Evolutionary conservation across 2,329 filamentous ascomycete species (phyloP).

Genomic region (Cercospora sp.): DNA sequence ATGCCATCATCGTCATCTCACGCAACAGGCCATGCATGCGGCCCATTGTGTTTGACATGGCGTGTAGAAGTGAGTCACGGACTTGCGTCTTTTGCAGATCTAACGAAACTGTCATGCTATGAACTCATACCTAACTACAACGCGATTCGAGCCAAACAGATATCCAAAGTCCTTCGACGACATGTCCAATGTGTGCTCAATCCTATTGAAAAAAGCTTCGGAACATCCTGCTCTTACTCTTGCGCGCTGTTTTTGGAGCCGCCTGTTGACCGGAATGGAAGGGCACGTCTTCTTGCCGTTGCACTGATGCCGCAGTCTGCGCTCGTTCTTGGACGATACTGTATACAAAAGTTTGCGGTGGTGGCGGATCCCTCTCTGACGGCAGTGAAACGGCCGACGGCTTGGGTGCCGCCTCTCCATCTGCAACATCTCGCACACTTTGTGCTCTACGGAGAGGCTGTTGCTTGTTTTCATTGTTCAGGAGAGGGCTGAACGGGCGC

Average conservation of each 20-base stretch:
- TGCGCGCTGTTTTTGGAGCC: conserved; percentile 27
- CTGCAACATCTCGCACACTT: conserved; percentile 32
- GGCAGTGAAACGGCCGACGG: conserved; percentile 12
- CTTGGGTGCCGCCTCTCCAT: conserved; percentile 5
- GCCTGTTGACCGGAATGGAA: conserved; percentile 7
- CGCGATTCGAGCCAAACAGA: background rate
- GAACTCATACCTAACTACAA: background rate
- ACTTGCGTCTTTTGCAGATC: background rate
- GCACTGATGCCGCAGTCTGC: conserved; percentile 24
- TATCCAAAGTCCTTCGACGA: conserved; percentile 9
- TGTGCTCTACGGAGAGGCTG: conserved; percentile 34
- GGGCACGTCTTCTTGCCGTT: conserved; percentile 15
- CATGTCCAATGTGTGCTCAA: background rate
- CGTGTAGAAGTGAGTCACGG: background rate
- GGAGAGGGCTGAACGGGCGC: conserved; percentile 38
- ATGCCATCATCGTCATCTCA: conserved; percentile 12
- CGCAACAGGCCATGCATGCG: background rate
- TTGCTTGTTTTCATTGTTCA: conserved; percentile 30
- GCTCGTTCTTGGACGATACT: conserved; percentile 29
- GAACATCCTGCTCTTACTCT: conserved; percentile 33
- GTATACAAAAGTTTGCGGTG: conserved; percentile 23
- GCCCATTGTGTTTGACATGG: background rate
- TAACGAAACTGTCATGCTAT: background rate
- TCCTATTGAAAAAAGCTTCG: conserved; percentile 29
- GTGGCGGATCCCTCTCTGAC: background rate